Percentiles rank a stretch among this genome's conserved stretches.
Conservation (phyloP, 768 basidiomycete species). For the Chalciporus sphaerocephalus region DNA sequence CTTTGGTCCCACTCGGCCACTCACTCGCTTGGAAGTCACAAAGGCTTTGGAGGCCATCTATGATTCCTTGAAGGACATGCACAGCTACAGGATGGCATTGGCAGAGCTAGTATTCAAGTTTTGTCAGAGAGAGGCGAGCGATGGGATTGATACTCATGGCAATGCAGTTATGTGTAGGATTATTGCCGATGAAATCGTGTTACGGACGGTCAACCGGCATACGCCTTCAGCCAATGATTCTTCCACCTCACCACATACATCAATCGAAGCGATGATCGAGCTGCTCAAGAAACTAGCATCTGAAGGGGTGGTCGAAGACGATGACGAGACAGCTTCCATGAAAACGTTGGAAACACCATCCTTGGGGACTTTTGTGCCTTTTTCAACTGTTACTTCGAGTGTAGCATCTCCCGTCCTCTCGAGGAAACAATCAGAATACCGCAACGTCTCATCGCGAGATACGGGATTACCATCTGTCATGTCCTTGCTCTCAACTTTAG, state of each 20-base stretch:
- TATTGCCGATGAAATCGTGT: slow-evolving; percentile 64
- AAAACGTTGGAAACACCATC: slow-evolving; percentile 39
- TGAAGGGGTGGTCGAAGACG: slow-evolving; percentile 34
- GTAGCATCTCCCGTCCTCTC: slow-evolving; percentile 52
- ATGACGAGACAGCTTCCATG: slow-evolving; percentile 41
- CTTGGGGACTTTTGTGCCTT: slow-evolving; percentile 28
- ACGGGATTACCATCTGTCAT: slow-evolving; percentile 54
- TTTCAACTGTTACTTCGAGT: slow-evolving; percentile 30
- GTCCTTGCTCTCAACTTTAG: slow-evolving; percentile 61
- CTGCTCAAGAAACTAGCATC: slow-evolving; percentile 40
- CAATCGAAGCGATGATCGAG: slow-evolving; percentile 33
- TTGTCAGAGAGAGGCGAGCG: slow-evolving; percentile 36
- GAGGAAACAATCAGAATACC: slow-evolving; percentile 55
- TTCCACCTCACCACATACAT: slow-evolving; percentile 17
- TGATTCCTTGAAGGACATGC: slow-evolving; percentile 66
- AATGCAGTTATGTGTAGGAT: slow-evolving; percentile 49
- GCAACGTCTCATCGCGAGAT: slow-evolving; percentile 40
- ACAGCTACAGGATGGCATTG: slow-evolving; percentile 51
- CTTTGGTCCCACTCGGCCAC: slow-evolving; percentile 40
- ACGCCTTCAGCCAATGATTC: slow-evolving; percentile 9
- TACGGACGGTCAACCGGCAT: slow-evolving; percentile 44
- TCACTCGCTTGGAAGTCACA: slow-evolving; percentile 56
- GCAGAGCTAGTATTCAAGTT: slow-evolving; percentile 55
- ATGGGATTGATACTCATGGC: slow-evolving; percentile 23
- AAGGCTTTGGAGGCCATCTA: slow-evolving; percentile 55